Evolutionary conservation across 2,329 filamentous ascomycete species (phyloP).

Genomic region (Fusarium tricinctum): DNA sequence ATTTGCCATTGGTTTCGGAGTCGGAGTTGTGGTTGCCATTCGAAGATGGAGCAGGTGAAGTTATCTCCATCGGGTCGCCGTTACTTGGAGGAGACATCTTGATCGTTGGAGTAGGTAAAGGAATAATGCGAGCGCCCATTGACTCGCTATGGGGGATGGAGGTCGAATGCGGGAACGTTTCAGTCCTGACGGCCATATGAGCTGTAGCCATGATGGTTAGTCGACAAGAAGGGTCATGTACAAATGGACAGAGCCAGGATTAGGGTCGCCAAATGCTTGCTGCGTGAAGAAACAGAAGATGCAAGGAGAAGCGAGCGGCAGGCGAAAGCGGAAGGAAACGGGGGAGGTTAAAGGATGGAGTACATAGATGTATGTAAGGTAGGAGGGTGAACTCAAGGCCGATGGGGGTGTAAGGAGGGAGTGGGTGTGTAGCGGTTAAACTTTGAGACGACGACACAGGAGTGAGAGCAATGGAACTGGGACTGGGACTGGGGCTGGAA

Average conservation of each 20-base stretch:
- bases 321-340: conserved; percentile 37
- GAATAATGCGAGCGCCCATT: conserved; percentile 68
- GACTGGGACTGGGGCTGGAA: background rate
- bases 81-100: conserved; percentile 71
- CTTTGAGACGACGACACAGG: conserved; percentile 39
- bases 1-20: conserved; percentile 56
- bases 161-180: conserved; percentile 62
- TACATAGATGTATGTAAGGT: conserved; percentile 29
- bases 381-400: conserved; percentile 37
- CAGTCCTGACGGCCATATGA: conserved; percentile 68
- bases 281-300: conserved; percentile 28
- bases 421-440: conserved; percentile 43
- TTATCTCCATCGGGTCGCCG: conserved; percentile 73
- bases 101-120: conserved; percentile 69
- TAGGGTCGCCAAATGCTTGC: conserved; percentile 32
- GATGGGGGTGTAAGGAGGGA: conserved; percentile 32
- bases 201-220: conserved; percentile 55
- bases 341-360: conserved; percentile 43
- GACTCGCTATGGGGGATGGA: conserved; percentile 59
- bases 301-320: conserved; percentile 26
- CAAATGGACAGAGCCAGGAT: conserved; percentile 22
- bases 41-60: conserved; percentile 64
- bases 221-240: conserved; percentile 37
- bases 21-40: conserved; percentile 62
- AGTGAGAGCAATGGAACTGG: conserved; percentile 13